Percentiles rank a stretch among this genome's conserved stretches.
Evolutionary conservation across 352 stramenopile genomes (phyloP).

Genomic region (Phytopythium sindhum): DNA sequence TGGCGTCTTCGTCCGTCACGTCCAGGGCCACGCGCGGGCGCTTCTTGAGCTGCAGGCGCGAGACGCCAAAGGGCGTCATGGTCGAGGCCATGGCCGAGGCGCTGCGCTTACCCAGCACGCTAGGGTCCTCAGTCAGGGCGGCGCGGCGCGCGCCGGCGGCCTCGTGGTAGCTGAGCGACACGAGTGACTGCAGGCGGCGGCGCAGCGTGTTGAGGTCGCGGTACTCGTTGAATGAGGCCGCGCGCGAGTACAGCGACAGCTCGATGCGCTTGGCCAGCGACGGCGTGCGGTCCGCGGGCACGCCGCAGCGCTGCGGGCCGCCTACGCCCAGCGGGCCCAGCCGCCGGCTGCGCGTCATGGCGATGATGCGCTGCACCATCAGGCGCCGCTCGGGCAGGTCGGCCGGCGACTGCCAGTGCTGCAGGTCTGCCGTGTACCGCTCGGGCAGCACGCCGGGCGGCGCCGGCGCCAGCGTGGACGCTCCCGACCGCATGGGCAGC

Average conservation of each 20-base stretch:
- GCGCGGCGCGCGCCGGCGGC: conserved; percentile 58
- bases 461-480: conserved; percentile 31
- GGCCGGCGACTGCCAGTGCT: conserved; percentile 81
- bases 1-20: conserved; percentile 9
- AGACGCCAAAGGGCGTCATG: conserved; percentile 50
- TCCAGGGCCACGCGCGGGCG: conserved; percentile 18
- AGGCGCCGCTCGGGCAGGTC: conserved; percentile 75
- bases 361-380: conserved; percentile 87
- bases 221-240: conserved; percentile 83
- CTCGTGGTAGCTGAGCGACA: conserved; percentile 87
- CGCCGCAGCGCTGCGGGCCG: conserved; percentile 3
- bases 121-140: not conserved
- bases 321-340: conserved; percentile 10
- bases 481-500: conserved; percentile 50
- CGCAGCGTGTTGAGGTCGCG: conserved; percentile 81
- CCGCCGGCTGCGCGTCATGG: conserved; percentile 74
- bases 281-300: conserved; percentile 51
- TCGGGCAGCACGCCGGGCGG: conserved; percentile 57
- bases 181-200: conserved; percentile 74
- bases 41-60: conserved; percentile 39
- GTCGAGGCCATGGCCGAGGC: conserved; percentile 16
- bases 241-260: conserved; percentile 79
- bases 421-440: conserved; percentile 71
- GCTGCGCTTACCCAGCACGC: conserved; percentile 53
- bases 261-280: conserved; percentile 86